These are phyloP conservation scores for Pichia sp. DNA, from an alignment of 1,139 yeast species.

Conservation along the genomic window DNA sequence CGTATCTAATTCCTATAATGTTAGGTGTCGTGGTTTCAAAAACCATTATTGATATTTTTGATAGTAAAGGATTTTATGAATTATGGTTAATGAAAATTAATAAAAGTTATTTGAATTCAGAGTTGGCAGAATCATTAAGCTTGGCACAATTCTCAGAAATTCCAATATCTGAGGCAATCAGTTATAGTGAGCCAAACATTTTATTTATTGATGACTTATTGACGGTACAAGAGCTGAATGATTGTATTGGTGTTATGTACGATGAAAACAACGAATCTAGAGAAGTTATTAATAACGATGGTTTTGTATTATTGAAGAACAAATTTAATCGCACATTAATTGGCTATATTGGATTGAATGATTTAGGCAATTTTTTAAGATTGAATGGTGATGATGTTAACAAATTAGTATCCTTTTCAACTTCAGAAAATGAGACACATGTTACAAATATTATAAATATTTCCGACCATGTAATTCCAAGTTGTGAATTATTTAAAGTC, in stretches of 20 bases:
- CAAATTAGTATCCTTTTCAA: slow-evolving; percentile 8
- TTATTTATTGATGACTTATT: slow-evolving; percentile 19
- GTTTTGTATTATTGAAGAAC: slow-evolving; percentile 14
- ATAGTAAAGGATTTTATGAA: slow-evolving; percentile 44
- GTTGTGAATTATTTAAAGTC: slow-evolving; percentile 20
- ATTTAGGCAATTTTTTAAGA: slow-evolving; percentile 5
- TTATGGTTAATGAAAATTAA: slow-evolving; percentile 22
- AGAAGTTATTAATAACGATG: slow-evolving; percentile 12
- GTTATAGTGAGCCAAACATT: slow-evolving; percentile 2
- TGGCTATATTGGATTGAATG: slow-evolving; percentile 14
- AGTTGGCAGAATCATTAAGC: slow-evolving; percentile 8
- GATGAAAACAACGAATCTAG: slow-evolving; percentile 16
- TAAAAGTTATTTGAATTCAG: slow-evolving; percentile 9
- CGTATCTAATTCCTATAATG: slow-evolving; percentile 57
- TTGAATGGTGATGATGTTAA: background rate
- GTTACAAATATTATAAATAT: slow-evolving; percentile 7
- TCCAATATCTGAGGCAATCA: slow-evolving; percentile 4
- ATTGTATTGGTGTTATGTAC: slow-evolving; percentile 26
- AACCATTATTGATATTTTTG: slow-evolving; percentile 44
- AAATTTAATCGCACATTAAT: slow-evolving; percentile 5
- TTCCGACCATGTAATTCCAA: slow-evolving; percentile 4
- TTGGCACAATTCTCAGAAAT: slow-evolving; percentile 10
- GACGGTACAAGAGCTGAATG: slow-evolving; percentile 28
- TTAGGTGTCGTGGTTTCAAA: slow-evolving; percentile 49
- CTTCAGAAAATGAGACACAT: background rate